Evolutionary conservation across 179 eudicot genomes (phyloP), one percentile per base, ranked within the genome.

Genomic region (Spinacia oleracea): DNA sequence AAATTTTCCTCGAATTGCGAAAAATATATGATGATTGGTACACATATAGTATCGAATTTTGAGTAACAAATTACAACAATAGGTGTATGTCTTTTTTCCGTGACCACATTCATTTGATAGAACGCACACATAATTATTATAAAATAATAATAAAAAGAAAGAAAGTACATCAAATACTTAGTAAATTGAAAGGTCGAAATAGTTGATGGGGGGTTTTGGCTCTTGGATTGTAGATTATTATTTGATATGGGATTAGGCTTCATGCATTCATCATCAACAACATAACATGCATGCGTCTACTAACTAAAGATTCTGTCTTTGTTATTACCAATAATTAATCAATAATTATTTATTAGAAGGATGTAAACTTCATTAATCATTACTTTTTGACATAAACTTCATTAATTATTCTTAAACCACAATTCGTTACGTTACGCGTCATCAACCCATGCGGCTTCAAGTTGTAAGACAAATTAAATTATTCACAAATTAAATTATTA

Each of bases 391-490:
- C 21, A 51, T 51, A 51, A 51, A 18, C 23, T 51, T 51, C 3
- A 51, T 51, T 20, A 51, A 51, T 51, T 15, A 63, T 65, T 5
- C 16, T 32, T 1, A 10, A 68, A 69, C 1, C 16, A 43, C 1
- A 0, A 21, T 23, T 42, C 20, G 32, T 70, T 7, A 25, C 1
- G 65, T 27, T 27, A 12, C 45, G 16, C 73, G 73, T 70, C 73
- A 70, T 70, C 56, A 69, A 70, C 55, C 72, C 73, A 70, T 70
- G 73, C 73, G 56, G 38, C 73, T 70, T 70, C 73, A 45, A 27
- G 72, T 14, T 23, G 31, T 32, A 35, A 12, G 9, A 70, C 53
- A 12, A 70, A 11, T 43, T 23, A 6, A 25, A 11, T 4, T 4
- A 15, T 42, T 69, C 0, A 42, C 58, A 16, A 51, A 51, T 51